Conservation (phyloP, 805 yeast genomes). For the Metschnikowia bowlesiae region DNA sequence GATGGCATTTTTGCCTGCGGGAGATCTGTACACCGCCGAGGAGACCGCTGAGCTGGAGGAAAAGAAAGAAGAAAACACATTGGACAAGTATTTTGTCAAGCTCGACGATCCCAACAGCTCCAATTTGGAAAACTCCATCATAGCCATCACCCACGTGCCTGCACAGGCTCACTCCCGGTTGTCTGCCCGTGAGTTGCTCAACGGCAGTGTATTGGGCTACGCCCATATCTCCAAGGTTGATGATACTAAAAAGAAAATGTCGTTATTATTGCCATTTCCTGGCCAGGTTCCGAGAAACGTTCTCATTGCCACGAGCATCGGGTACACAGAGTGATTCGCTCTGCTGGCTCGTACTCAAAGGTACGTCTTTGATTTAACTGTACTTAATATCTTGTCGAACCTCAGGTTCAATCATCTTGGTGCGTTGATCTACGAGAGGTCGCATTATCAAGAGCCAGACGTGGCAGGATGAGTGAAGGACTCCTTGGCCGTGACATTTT, state of each 20-base stretch:
- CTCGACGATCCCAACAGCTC: constrained; percentile 45
- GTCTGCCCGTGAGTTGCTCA: constrained; percentile 45
- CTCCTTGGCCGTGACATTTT: too few species aligned
- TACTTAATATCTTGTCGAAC: too few species aligned
- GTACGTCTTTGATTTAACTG: too few species aligned
- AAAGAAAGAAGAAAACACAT: constrained; percentile 21
- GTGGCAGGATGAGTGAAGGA: too few species aligned
- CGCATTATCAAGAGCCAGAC: too few species aligned
- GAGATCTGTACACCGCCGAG: constrained; percentile 37
- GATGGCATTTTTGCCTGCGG: constrained; percentile 39
- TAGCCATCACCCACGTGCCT: constrained; percentile 51
- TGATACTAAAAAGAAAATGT: constrained; percentile 64
- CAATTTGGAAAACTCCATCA: constrained; percentile 67
- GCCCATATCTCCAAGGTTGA: constrained; percentile 70
- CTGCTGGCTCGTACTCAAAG: background rate
- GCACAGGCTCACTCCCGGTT: constrained; percentile 32
- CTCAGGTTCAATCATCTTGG: too few species aligned
- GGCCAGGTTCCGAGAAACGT: constrained; percentile 76
- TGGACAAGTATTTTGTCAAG: constrained; percentile 31
- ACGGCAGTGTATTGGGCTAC: constrained; percentile 71
- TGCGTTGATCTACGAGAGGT: too few species aligned
- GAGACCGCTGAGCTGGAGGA: constrained; percentile 16
- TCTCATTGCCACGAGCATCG: constrained; percentile 68
- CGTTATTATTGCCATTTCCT: constrained; percentile 81
- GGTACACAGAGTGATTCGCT: constrained; percentile 65